phyloP scores from a whole-genome alignment of 768 basidiomycete species.

The Mycena rebaudengoi region DNA sequence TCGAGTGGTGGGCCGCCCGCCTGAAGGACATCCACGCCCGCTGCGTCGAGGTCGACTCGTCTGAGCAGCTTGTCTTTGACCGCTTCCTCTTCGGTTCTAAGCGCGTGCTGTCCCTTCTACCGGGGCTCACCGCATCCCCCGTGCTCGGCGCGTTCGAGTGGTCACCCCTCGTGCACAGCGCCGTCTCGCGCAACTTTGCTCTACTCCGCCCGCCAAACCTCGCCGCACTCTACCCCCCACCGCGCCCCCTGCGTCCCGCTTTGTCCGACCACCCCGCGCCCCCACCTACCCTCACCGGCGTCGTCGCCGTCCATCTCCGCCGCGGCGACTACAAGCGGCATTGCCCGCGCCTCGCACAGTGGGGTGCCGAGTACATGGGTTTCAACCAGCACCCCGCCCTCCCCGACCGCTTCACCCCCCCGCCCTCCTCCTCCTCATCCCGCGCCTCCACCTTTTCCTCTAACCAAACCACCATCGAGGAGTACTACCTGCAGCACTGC shows the following conservation, averaged over 20 bases:
- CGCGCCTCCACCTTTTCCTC: no score
- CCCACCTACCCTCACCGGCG: conserved; percentile 43
- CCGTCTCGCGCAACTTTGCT: conserved; percentile 58
- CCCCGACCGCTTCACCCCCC: conserved; percentile 48
- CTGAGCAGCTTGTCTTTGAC: conserved; percentile 55
- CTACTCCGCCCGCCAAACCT: conserved; percentile 46
- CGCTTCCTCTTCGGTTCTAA: conserved; percentile 53
- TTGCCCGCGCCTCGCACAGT: conserved; percentile 57
- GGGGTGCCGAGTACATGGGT: conserved; percentile 57
- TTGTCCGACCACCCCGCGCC: conserved; percentile 14
- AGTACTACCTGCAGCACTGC: conserved; percentile 53
- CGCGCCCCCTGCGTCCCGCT: conserved; percentile 18
- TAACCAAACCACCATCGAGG: no score
- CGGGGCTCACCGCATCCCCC: conserved; percentile 54
- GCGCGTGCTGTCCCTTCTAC: conserved; percentile 52
- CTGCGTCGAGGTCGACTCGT: conserved; percentile 56
- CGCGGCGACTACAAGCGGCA: conserved; percentile 66
- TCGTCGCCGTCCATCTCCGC: conserved; percentile 64
- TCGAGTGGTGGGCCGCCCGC: conserved; percentile 59
- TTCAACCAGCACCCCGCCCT: conserved; percentile 54
- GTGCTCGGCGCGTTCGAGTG: conserved; percentile 59
- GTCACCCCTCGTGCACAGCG: conserved; percentile 60
- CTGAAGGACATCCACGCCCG: conserved; percentile 43
- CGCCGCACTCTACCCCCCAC: conserved; percentile 26
- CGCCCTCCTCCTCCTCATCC: no score